Evolutionary conservation across 2,329 filamentous ascomycete genomes (phyloP).

Genomic region (Talaromyces amestolkiae): DNA sequence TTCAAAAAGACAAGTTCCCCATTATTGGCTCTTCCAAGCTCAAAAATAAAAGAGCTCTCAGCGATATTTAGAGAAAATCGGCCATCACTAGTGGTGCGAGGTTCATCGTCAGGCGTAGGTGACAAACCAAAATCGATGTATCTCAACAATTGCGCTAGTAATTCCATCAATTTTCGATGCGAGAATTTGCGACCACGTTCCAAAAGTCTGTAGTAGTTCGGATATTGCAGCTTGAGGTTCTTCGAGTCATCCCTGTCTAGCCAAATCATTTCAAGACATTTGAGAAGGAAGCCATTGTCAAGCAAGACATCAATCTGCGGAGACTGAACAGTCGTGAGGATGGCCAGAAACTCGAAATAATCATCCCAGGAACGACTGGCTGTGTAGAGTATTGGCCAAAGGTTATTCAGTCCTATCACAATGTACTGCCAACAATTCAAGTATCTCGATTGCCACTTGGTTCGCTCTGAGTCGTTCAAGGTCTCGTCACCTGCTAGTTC

Average conservation of each 20-base stretch:
- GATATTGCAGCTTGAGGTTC: constrained; percentile 56
- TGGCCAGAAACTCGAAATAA: constrained; percentile 67
- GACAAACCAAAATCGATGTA: constrained; percentile 38
- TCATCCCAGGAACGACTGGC: constrained; percentile 70
- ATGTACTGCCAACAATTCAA: constrained; percentile 31
- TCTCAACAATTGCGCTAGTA: constrained; percentile 41
- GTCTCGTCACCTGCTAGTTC: constrained; percentile 27
- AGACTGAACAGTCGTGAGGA: constrained; percentile 62
- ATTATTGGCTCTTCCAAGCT: constrained; percentile 34
- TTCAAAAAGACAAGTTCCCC: constrained; percentile 48
- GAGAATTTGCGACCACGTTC: constrained; percentile 50
- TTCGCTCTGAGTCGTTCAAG: constrained; percentile 27
- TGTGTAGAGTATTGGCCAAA: constrained; percentile 64
- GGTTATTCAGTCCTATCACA: constrained; percentile 51
- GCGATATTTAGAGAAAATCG: constrained; percentile 34
- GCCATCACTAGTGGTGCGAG: constrained; percentile 27
- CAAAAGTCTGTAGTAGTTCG: constrained; percentile 40
- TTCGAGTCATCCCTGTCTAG: constrained; percentile 54
- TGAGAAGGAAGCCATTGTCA: constrained; percentile 59
- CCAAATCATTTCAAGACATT: constrained; percentile 58
- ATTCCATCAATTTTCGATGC: constrained; percentile 41
- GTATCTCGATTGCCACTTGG: constrained; percentile 29
- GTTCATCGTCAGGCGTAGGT: constrained; percentile 28
- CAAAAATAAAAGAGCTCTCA: constrained; percentile 36
- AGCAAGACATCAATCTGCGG: constrained; percentile 60